Conservation (phyloP, 768 basidiomycete species). For the Russula lepida region DNA sequence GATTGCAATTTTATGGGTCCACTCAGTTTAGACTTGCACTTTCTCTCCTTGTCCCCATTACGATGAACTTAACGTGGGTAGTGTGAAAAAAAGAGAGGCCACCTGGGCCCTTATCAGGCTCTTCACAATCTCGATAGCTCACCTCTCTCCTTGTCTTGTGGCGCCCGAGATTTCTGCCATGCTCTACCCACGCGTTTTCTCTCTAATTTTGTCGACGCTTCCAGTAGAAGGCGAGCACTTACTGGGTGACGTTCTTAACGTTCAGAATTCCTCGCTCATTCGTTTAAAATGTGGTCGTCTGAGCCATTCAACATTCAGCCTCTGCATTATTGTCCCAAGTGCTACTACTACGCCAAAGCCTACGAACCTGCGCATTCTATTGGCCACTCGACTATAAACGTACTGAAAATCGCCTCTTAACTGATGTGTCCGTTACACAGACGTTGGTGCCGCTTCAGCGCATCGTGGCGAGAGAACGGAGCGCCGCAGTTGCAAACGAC, state of each 20-base stretch:
- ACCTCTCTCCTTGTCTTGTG: neutral
- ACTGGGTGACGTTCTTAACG: neutral
- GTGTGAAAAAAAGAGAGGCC: neutral
- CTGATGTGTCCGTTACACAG: neutral
- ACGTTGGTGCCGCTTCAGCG: conserved; percentile 16
- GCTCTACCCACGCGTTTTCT: neutral
- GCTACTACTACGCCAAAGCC: neutral
- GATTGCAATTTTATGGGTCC: neutral
- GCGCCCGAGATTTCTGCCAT: neutral
- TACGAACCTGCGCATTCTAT: neutral
- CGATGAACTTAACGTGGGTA: neutral
- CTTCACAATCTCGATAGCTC: neutral
- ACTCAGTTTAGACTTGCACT: neutral
- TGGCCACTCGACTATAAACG: neutral
- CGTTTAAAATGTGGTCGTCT: no score
- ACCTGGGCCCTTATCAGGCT: neutral
- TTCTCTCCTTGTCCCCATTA: neutral
- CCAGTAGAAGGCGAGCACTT: neutral
- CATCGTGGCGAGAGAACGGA: conserved; percentile 14
- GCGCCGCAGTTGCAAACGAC: conserved; percentile 16
- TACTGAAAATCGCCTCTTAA: neutral
- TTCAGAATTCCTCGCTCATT: neutral
- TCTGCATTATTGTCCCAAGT: neutral
- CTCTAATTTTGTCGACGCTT: neutral
- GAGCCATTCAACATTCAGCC: neutral